Conservation (phyloP, 192 early-diverging fungal genomes). For the Piromyces finnis region DNA sequence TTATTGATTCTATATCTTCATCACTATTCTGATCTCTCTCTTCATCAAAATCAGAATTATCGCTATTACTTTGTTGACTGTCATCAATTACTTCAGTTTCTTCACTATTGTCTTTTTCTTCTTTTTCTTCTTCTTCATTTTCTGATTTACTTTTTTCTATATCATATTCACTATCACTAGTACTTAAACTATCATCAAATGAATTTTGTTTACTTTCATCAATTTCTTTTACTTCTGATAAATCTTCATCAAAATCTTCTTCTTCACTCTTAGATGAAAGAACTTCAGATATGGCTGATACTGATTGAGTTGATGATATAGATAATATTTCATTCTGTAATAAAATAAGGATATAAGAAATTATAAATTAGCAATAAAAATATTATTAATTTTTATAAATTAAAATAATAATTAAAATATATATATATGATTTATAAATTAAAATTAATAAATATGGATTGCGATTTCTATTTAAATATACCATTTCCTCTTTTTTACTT, state of each 20-base stretch:
- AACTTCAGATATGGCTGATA: not conserved
- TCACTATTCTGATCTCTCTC: not conserved
- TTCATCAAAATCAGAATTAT: not conserved
- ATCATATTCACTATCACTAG: not conserved
- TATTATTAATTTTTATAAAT: no score
- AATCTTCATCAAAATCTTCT: not conserved
- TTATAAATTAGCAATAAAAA: no score
- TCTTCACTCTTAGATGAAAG: not conserved
- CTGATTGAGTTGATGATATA: not conserved
- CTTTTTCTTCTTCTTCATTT: no score
- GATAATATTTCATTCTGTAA: not conserved
- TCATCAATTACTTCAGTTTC: no score
- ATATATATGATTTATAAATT: no score
- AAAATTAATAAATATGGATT: no score
- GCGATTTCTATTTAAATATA: no score
- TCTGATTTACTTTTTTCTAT: not conserved
- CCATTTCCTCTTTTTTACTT: no score
- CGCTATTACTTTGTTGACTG: not conserved
- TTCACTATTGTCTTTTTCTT: no score
- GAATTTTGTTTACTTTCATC: not conserved
- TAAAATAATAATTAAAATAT: no score
- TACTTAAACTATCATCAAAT: not conserved
- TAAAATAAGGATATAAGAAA: not conserved
- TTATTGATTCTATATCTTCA: not conserved
- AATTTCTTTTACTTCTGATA: not conserved